Evolutionary conservation across 169 alveolate genomes (phyloP).

Genomic region (Cyclospora cayetanensis): DNA sequence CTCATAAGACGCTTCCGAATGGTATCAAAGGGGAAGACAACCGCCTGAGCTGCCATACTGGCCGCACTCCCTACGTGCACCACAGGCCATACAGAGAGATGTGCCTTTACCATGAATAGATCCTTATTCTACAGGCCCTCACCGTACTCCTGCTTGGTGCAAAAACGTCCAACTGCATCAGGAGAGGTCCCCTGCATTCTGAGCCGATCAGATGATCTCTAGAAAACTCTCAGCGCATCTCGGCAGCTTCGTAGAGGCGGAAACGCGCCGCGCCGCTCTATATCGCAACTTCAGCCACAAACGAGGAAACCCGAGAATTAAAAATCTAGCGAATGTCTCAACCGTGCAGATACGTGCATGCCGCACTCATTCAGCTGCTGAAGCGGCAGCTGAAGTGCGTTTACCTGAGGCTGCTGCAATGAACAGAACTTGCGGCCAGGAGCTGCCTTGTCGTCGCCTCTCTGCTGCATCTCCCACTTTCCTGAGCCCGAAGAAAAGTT

Average conservation of each 20-base stretch:
- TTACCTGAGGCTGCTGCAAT: constrained; percentile 38
- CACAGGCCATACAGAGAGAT: not conserved
- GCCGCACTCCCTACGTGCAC: constrained; percentile 75
- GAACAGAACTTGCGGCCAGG: constrained; percentile 50
- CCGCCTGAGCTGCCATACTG: constrained; percentile 73
- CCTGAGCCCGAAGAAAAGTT: no score
- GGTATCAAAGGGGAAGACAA: constrained; percentile 86
- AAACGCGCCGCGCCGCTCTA: no score
- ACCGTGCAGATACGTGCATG: not conserved
- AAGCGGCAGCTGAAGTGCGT: not conserved
- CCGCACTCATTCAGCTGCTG: not conserved
- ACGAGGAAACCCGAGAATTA: not conserved
- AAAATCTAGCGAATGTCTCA: not conserved
- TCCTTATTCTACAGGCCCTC: no score
- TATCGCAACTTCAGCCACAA: no score
- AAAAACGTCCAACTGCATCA: no score
- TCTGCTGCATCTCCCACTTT: constrained; percentile 37
- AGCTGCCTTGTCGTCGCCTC: constrained; percentile 10
- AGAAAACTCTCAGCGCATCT: no score
- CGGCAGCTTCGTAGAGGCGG: no score
- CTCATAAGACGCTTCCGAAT: constrained; percentile 89
- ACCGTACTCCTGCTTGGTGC: no score
- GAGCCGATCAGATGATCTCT: no score
- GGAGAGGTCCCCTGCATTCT: no score
- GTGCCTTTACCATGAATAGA: not conserved